Conservation (phyloP, 805 yeast genomes). For the Isabelozyma gotoi region DNA sequence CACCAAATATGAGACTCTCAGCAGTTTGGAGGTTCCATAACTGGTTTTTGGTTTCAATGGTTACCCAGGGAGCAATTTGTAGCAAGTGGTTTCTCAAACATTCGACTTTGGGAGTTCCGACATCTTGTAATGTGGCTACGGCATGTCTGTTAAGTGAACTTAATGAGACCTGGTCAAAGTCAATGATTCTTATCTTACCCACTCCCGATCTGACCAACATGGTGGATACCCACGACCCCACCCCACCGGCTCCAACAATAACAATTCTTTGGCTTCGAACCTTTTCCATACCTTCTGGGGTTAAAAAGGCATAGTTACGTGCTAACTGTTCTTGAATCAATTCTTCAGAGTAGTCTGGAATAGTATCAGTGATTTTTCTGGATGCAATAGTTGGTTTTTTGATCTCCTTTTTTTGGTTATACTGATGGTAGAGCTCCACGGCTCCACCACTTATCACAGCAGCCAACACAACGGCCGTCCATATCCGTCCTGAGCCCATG, state of each 20-base stretch:
- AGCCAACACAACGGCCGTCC: constrained; percentile 23
- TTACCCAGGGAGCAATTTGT: constrained; percentile 91
- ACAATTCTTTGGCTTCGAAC: constrained; percentile 72
- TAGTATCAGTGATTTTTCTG: constrained; percentile 4
- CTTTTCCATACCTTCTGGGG: constrained; percentile 77
- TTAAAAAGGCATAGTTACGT: constrained; percentile 87
- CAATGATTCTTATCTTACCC: constrained; percentile 73
- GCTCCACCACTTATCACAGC: constrained; percentile 33
- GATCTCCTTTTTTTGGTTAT: constrained; percentile 3
- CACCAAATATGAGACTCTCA: constrained; percentile 53
- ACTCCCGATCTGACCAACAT: constrained; percentile 93
- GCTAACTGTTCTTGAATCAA: constrained; percentile 90
- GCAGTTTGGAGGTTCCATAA: constrained; percentile 73
- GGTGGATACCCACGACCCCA: constrained; percentile 94
- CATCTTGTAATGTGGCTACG: constrained; percentile 87
- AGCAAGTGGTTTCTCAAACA: constrained; percentile 68
- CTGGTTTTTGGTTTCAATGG: constrained; percentile 73
- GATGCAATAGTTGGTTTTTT: neutral
- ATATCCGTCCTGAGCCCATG: neutral
- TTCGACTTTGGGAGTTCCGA: constrained; percentile 87
- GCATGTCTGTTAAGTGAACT: constrained; percentile 93
- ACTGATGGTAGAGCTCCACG: constrained; percentile 35
- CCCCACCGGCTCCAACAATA: constrained; percentile 96
- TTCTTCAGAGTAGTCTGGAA: constrained; percentile 48
- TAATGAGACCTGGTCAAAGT: constrained; percentile 93